Percentiles rank a stretch among this genome's conserved stretches.
Evolutionary conservation across 106 monocot species (phyloP).

Genomic region (Gastrodia elata): DNA sequence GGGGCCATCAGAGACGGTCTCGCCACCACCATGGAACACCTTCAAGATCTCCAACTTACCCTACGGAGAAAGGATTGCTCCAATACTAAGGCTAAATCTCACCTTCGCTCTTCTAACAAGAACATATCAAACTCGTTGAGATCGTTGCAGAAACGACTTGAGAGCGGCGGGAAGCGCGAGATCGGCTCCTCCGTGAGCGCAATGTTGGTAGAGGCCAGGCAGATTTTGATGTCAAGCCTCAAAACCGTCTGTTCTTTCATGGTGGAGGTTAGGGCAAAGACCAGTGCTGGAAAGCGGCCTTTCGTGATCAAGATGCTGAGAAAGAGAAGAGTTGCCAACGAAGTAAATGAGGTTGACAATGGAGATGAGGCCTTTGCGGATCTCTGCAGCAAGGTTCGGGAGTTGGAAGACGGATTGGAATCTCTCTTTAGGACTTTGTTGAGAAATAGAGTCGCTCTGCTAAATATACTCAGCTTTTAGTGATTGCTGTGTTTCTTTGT

Average conservation of each 20-base stretch:
- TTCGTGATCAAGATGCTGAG: not conserved
- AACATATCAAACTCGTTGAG: constrained; percentile 6
- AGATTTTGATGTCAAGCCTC: not conserved
- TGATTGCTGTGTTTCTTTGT: too few species aligned
- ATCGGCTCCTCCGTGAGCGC: too few species aligned
- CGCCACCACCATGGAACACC: not conserved
- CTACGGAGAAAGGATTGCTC: not conserved
- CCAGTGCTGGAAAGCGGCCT: not conserved
- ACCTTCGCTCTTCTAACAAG: constrained; percentile 6
- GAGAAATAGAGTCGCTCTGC: not conserved
- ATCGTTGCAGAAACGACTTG: constrained; percentile 4
- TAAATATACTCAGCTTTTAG: constrained; percentile 11
- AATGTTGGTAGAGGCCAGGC: constrained; percentile 8
- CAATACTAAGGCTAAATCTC: not conserved
- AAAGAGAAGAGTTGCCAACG: not conserved
- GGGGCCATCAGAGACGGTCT: constrained; percentile 14
- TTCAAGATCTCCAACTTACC: constrained; percentile 13
- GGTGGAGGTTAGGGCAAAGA: not conserved
- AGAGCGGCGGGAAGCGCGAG: not conserved
- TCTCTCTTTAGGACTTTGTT: not conserved
- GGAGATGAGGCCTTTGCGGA: not conserved
- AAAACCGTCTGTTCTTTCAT: not conserved
- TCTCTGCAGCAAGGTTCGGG: not conserved
- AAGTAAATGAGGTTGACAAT: not conserved
- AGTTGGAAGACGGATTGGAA: not conserved